Base-by-base conservation (phyloP, 2,329 filamentous ascomycete species). In the Colletotrichum sp. region DNA sequence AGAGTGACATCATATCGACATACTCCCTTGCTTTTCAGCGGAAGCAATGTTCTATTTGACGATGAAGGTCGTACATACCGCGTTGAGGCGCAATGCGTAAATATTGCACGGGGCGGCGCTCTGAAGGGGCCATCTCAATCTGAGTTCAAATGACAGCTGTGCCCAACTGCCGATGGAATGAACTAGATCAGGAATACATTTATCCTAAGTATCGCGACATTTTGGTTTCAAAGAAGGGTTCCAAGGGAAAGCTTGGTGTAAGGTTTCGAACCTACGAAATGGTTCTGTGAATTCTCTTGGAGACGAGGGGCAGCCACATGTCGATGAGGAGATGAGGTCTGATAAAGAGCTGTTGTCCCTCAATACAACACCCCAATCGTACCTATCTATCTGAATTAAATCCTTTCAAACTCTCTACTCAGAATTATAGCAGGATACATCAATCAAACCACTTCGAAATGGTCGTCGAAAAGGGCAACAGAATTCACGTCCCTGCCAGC, bases 381-480 rank as follows among this genome's bases (percentile, higher is more conserved):
- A 49, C 10, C 10, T 49, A 7, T 7, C 10, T 7, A 21, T 3
- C 2, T 49, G 18, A 0, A 21, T 3, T 13, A 13, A 49, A 4
- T 49, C n/a, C 1, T 49, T 0, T 21, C 44, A 49, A 7, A 49
- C 3, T 21, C 0, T 49, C n/a, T 9, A 49, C 9, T 21, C 9
- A 12, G 6, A 49, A n/a, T 13, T 7, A 13, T 6, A 52, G 6
- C 12, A 21, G 7, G 6, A 12, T 4, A 21, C n/a, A 21, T 52
- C 44, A 21, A 21, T 13, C n/a, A 52, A 52, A 0, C 3, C 6
- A 13, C 44, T 1, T 21, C 59, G 34, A 62, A 2, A 62, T 62
- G 59, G 59, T 62, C 59, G 59, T 62, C 28, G 26, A 62, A 21
- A 62, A 62, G n/a, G 59, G 59, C 9, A 30, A 62, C 59, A 62